Evolutionary conservation across 192 early-diverging fungal genomes (phyloP).

Genomic region (Podila epigama): DNA sequence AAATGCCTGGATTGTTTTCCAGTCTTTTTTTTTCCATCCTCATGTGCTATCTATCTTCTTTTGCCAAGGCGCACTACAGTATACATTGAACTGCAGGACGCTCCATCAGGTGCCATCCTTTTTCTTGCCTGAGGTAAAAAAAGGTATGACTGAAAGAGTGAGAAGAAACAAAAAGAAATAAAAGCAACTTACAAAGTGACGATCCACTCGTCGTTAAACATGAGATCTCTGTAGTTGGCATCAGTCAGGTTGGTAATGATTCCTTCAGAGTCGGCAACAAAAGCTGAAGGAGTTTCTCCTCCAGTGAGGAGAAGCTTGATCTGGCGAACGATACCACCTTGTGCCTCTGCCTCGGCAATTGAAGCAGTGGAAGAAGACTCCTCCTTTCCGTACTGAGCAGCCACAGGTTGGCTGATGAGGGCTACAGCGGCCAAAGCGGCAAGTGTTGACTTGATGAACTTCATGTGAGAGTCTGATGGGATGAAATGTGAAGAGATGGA

Average conservation of each 20-base stretch:
- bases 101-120: not conserved
- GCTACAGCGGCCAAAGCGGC: constrained; percentile 27
- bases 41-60: too few relatives aligned
- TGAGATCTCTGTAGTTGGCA: constrained; percentile 25
- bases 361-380: not conserved
- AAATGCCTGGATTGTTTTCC: too few relatives aligned
- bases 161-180: not conserved
- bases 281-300: not conserved
- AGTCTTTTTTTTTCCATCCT: not conserved
- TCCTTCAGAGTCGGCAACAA: constrained; percentile 8
- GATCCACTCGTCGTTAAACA: constrained; percentile 45
- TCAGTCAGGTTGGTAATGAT: constrained; percentile 31
- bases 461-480: constrained; percentile 11
- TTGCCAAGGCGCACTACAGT: too few relatives aligned
- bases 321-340: not conserved
- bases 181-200: constrained; percentile 28
- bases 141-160: too few relatives aligned
- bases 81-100: too few relatives aligned
- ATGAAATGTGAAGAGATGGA: not conserved
- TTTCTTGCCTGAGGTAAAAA: not conserved
- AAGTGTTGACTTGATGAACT: constrained; percentile 38
- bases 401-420: constrained; percentile 15
- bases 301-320: constrained; percentile 25
- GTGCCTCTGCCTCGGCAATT: not conserved
- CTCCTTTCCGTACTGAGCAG: constrained; percentile 39